These are phyloP conservation scores for Durotheca rogersii DNA, from an alignment of 495 filamentous ascomycete genomes.

Conservation along the genomic window DNA sequence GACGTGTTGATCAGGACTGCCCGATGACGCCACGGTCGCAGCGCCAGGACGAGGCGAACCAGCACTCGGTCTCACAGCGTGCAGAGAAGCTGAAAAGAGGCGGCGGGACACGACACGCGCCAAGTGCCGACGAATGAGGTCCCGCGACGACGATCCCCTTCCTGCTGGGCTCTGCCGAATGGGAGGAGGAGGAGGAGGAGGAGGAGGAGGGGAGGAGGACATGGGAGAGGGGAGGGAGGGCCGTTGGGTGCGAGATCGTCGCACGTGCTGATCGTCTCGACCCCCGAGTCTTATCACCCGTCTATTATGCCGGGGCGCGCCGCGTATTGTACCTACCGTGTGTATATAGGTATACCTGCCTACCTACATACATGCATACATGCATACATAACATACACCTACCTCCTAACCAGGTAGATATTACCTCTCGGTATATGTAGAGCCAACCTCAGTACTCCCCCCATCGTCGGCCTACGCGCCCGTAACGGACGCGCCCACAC, in stretches of 20 bases:
- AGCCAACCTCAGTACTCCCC: no score
- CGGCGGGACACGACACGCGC: conserved; percentile 6
- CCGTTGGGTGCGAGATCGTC: conserved; percentile 32
- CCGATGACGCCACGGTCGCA: conserved; percentile 29
- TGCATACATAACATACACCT: no score
- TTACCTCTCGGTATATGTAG: no score
- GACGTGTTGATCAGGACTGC: conserved; percentile 21
- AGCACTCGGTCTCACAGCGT: conserved; percentile 10
- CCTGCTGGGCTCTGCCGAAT: conserved; percentile 20
- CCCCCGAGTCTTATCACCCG: conserved; percentile 28
- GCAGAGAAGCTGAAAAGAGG: conserved; percentile 26
- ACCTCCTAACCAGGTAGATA: no score
- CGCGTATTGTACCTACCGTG: conserved; percentile 15
- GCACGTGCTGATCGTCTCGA: conserved; percentile 34
- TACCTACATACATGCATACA: no score
- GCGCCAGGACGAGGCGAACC: conserved; percentile 14
- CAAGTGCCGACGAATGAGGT: conserved; percentile 21
- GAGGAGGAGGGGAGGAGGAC: no score
- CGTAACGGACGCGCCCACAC: no score
- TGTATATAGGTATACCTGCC: not conserved
- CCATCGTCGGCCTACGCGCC: no score
- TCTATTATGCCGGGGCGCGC: conserved; percentile 29
- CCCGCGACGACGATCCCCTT: no score
- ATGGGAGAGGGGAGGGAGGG: no score
- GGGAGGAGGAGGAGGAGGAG: no score